A percentile compares a stretch with the other conserved stretches of the same genome.
These are phyloP conservation scores for Elsinoe australis DNA, from an alignment of 2,329 filamentous ascomycete species.

Conservation along the genomic window DNA sequence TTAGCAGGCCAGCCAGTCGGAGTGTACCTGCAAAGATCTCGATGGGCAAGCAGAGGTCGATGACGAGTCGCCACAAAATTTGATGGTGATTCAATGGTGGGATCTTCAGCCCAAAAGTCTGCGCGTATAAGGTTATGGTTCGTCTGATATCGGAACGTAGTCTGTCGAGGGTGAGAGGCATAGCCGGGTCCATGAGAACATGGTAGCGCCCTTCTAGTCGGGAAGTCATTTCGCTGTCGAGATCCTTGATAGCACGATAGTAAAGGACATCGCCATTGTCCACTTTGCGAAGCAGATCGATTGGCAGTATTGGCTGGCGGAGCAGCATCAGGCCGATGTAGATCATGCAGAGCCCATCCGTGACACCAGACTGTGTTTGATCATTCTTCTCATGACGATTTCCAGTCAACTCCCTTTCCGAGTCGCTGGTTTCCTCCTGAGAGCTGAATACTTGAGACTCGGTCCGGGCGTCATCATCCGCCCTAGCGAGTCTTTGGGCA, in stretches of 20 bases:
- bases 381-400: conserved; percentile 43
- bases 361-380: conserved; percentile 52
- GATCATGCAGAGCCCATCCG: conserved; percentile 69
- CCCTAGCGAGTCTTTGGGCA: conserved; percentile 31
- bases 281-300: conserved; percentile 63
- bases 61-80: conserved; percentile 61
- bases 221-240: conserved; percentile 59
- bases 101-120: conserved; percentile 62
- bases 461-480: conserved; percentile 31
- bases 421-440: conserved; percentile 32
- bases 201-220: conserved; percentile 57
- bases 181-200: conserved; percentile 48
- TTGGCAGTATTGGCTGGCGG: conserved; percentile 66
- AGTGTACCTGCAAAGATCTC: conserved; percentile 57
- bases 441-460: conserved; percentile 51
- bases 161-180: conserved; percentile 42
- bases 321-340: conserved; percentile 73
- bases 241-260: conserved; percentile 50
- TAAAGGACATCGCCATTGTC: conserved; percentile 63
- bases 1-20: conserved; percentile 46
- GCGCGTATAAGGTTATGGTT: conserved; percentile 55
- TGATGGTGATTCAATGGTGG: conserved; percentile 65
- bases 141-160: conserved; percentile 59
- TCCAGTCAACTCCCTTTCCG: conserved; percentile 40
- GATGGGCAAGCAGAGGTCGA: conserved; percentile 65